Conservation (phyloP, 495 filamentous ascomycete species). For the Penicillium coffeae region DNA sequence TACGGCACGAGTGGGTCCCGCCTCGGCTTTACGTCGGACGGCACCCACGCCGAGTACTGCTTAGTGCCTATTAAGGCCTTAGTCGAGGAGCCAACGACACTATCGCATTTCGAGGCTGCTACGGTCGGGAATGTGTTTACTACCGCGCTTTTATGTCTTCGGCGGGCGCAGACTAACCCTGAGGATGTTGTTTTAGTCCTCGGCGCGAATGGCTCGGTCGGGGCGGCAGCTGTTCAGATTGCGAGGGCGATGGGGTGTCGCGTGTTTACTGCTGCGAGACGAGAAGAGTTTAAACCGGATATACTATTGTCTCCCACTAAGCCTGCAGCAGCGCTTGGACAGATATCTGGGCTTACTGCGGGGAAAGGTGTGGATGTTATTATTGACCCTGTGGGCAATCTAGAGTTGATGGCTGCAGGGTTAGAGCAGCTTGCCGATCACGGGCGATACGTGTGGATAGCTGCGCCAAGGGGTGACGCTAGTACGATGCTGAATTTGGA, state of each 20-base stretch:
- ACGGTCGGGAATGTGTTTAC: conserved; percentile 21
- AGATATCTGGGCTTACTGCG: conserved; percentile 5
- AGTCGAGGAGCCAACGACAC: conserved; percentile 10
- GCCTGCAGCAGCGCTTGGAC: not conserved
- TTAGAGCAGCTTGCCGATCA: conserved; percentile 10
- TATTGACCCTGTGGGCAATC: conserved; percentile 17
- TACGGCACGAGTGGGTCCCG: conserved; percentile 18
- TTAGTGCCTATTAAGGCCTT: conserved; percentile 10
- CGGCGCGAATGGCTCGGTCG: conserved; percentile 19
- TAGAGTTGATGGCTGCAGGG: conserved; percentile 11
- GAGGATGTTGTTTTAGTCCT: conserved; percentile 15
- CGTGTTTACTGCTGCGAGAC: conserved; percentile 15
- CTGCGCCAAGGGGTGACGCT: conserved; percentile 12
- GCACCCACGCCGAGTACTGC: conserved; percentile 17
- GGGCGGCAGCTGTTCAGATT: conserved; percentile 15
- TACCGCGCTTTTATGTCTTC: conserved; percentile 14
- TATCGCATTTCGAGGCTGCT: conserved; percentile 16
- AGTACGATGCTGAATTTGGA: conserved; percentile 11
- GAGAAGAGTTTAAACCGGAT: conserved; percentile 6
- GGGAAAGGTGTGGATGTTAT: conserved; percentile 18
- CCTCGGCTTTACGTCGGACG: conserved; percentile 14
- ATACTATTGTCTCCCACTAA: conserved; percentile 1
- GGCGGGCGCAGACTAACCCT: conserved; percentile 1
- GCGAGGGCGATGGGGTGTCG: conserved; percentile 14
- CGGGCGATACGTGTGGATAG: conserved; percentile 20